Evolutionary conservation across 106 monocot species (phyloP).

Genomic region (Dendrobium catenatum): DNA sequence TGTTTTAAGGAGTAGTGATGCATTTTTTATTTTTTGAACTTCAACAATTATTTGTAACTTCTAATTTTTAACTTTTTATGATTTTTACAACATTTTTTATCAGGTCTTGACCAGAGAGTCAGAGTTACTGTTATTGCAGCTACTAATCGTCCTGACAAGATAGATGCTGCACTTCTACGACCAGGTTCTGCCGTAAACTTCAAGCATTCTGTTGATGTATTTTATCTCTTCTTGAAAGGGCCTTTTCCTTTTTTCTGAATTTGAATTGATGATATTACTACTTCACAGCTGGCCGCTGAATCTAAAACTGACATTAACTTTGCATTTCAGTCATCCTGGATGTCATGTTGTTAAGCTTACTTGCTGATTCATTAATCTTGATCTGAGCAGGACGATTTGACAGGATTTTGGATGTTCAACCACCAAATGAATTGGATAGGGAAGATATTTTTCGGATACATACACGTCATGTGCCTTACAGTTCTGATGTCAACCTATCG

Average conservation of each 20-base stretch:
- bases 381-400: slow-evolving; percentile 80
- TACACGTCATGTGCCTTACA: slow-evolving; percentile 46
- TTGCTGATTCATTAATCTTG: not conserved
- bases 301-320: not conserved
- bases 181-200: slow-evolving; percentile 48
- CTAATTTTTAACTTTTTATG: not conserved
- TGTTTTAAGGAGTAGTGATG: not conserved
- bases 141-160: slow-evolving; percentile 98
- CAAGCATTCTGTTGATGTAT: not conserved
- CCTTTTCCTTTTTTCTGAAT: not conserved
- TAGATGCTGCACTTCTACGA: slow-evolving; percentile 86
- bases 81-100: not conserved
- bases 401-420: slow-evolving; percentile 71
- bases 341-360: not conserved
- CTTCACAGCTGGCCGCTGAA: not conserved
- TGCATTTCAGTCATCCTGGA: not conserved
- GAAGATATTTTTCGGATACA: slow-evolving; percentile 80
- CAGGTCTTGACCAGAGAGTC: slow-evolving; percentile 81
- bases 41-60: not conserved
- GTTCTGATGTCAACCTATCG: slow-evolving; percentile 40
- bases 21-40: not conserved
- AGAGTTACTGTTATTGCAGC: slow-evolving; percentile 90
- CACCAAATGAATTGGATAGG: slow-evolving; percentile 66
- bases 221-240: not conserved
- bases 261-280: not conserved